Evolutionary conservation across 1,284 basidiomycete genomes (phyloP), one percentile per base, ranked within the genome.

Genomic region (Stereum hirsutum): DNA sequence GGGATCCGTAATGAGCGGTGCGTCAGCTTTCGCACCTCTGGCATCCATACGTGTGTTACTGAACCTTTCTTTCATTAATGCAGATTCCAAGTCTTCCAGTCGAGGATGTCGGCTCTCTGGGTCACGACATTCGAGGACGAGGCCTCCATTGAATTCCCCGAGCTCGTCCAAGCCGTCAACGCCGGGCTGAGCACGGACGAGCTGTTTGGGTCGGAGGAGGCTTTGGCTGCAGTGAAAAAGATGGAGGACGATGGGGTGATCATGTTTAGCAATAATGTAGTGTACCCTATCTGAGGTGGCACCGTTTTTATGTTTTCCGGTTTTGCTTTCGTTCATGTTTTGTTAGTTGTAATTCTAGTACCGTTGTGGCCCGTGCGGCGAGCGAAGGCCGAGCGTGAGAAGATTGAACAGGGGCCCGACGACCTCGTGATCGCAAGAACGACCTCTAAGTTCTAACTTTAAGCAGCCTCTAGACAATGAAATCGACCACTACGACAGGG

Each of bases 231-330:
- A 35, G 83, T 87, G 45, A 69, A 79, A 49, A 64, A 68, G 37
- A 97, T 98, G 94, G 73, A 79, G 41, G 81, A 87, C 33, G 73
- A 72, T 20, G 88, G 93, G 54, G 84, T 94, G 61, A 68, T 97
- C 52, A 92, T 97, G 89, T 74, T 91, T 53, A 81, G 81, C 46
- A 88, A 87, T 33, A 86, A 81, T 21, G 76, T 84, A 43, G 74
- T 92, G 44, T 88, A 86, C 61, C 83, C 77, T 57, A 75, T 86
- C 41, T 83, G 58, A 51, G 34, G 38, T n/a, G 17, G 28, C n/a
- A n/a, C n/a, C n/a, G n/a, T n/a, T n/a, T n/a, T n/a, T n/a, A n/a
- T n/a, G n/a, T n/a, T n/a, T n/a, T n/a, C n/a, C n/a, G n/a, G n/a
- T n/a, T n/a, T n/a, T n/a, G n/a, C n/a, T n/a, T n/a, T n/a, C n/a